Conservation (phyloP, 257 asterid genomes). For the Asclepias syriaca region DNA sequence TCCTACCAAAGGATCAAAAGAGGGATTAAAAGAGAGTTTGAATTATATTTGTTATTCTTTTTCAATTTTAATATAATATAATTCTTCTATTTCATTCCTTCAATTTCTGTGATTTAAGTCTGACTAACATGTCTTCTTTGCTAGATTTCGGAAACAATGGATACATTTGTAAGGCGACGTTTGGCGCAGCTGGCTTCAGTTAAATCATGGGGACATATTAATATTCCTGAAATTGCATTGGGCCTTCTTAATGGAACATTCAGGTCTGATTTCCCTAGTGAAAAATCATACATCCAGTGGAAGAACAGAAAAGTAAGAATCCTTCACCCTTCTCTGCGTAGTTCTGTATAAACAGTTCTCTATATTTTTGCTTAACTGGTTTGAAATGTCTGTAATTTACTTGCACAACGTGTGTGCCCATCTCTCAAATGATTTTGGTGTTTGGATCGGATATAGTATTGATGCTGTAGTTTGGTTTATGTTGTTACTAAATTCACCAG, state of each 20-base stretch:
- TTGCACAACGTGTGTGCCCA: background rate
- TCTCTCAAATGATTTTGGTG: background rate
- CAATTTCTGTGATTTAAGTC: constrained; percentile 8
- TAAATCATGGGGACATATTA: constrained; percentile 52
- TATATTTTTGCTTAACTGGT: background rate
- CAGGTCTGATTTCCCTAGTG: constrained; percentile 71
- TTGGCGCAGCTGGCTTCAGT: constrained; percentile 56
- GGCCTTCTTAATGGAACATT: constrained; percentile 70
- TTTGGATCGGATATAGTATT: background rate
- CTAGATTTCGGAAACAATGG: constrained; percentile 84
- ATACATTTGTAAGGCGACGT: constrained; percentile 56
- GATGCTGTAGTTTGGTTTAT: background rate
- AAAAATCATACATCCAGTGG: constrained; percentile 74
- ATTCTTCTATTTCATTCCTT: constrained; percentile 1
- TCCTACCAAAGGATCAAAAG: background rate
- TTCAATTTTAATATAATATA: background rate
- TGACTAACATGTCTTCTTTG: constrained; percentile 27
- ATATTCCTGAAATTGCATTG: constrained; percentile 71
- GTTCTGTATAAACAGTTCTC: background rate
- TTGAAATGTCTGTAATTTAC: background rate
- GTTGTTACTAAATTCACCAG: background rate
- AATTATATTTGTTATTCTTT: background rate
- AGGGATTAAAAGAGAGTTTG: background rate
- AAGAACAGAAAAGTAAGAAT: constrained; percentile 71
- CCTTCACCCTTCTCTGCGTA: background rate